phyloP scores from a whole-genome alignment of 352 stramenopile species.

The Phytophthora brassicae region DNA sequence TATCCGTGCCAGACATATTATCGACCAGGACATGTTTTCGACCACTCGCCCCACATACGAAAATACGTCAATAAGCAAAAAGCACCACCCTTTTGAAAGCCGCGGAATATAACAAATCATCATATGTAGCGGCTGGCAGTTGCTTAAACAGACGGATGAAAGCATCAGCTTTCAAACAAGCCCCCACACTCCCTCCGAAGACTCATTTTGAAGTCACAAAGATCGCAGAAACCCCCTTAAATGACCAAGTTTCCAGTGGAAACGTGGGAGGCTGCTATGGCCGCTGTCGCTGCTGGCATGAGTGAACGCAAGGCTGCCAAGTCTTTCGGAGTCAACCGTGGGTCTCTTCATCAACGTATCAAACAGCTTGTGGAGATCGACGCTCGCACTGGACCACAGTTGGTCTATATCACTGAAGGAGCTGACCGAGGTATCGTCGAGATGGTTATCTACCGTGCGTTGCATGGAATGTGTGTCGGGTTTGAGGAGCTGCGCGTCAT shows the following conservation, averaged over 20 bases:
- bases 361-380: not conserved
- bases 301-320: not conserved
- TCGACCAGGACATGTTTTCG: no score
- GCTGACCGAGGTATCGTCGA: no score
- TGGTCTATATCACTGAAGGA: no score
- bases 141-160: not conserved
- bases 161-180: not conserved
- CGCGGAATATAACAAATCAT: not conserved
- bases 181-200: no score
- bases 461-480: no score
- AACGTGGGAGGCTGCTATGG: not conserved
- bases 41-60: no score
- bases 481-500: no score
- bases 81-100: not conserved
- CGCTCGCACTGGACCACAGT: no score
- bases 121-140: not conserved
- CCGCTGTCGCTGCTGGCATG: not conserved
- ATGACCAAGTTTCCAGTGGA: not conserved
- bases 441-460: no score
- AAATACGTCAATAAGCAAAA: conserved; percentile 7
- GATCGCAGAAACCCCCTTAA: not conserved
- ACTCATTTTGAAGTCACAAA: not conserved
- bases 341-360: not conserved
- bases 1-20: no score
- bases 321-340: not conserved